Evolutionary conservation across 2,329 filamentous ascomycete species (phyloP).

Genomic region (Claviceps sp.): DNA sequence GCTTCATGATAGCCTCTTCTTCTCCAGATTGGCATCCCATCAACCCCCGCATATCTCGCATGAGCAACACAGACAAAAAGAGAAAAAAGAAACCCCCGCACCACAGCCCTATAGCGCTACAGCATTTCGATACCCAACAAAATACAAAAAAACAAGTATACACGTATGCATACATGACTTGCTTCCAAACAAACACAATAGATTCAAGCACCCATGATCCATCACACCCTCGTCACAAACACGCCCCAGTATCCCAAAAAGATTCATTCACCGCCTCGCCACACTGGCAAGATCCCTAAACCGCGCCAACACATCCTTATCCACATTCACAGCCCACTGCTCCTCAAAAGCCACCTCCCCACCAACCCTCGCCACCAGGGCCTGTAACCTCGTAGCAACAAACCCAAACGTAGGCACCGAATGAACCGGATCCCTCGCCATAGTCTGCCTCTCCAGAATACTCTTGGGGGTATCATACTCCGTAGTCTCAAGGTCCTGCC

Average conservation of each 20-base stretch:
- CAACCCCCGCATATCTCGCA: no score
- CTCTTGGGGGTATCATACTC: slow-evolving; percentile 46
- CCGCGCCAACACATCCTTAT: slow-evolving; percentile 54
- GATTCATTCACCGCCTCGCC: slow-evolving; percentile 1
- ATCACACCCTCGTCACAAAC: background rate
- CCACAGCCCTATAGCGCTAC: no score
- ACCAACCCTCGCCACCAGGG: slow-evolving; percentile 45
- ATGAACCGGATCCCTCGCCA: slow-evolving; percentile 52
- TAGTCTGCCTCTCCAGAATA: slow-evolving; percentile 37
- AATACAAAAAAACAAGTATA: no score
- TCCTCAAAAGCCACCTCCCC: slow-evolving; percentile 54
- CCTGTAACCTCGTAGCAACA: slow-evolving; percentile 46
- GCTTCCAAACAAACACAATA: no score
- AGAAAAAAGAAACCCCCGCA: no score
- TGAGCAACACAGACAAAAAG: no score
- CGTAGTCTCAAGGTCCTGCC: slow-evolving; percentile 25
- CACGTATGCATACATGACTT: no score
- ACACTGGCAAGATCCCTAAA: slow-evolving; percentile 31
- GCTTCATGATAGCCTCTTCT: no score
- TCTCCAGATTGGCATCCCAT: no score
- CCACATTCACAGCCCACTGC: slow-evolving; percentile 61
- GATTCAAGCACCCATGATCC: no score
- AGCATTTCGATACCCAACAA: no score
- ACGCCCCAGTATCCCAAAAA: no score
- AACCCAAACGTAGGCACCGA: slow-evolving; percentile 51